Base-by-base conservation (phyloP, 345 rosid species). In the Corchorus capsularis region DNA sequence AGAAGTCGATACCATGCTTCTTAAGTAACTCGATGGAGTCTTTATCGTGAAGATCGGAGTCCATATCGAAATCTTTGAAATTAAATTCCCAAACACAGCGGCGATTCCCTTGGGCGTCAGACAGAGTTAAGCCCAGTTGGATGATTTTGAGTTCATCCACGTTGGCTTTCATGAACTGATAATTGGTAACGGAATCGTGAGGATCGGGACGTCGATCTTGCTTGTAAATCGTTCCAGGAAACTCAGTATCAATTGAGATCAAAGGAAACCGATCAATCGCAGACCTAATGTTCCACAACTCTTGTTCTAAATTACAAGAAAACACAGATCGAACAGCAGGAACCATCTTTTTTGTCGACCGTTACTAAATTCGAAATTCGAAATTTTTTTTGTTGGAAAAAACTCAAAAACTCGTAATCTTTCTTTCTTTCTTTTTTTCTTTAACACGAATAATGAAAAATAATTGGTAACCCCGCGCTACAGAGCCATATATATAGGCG, bases 31-130 rank as follows among this genome's bases (percentile, higher is more conserved):
- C 54, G 1, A 63, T 55, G 0, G 77, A 78, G 1, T 63, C 49
- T 3, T 4, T 5, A 12, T 4, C 22, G 15, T 46, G 22, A 15
- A 2, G 13, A 39, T 63, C 37, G 0, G 7, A 9, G 2, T 32
- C 3, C 3, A 72, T 8, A 45, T 72, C 57, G 39, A 78, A 78
- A 6, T 72, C 77, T n/a, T 14, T 19, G 50, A 78, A 63, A 8
- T 54, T 78, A 3, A 63, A 72, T 35, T 78, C 39, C 68, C 68
- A 78, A 0, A 56, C 2, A 6, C 14, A 78, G 5, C 9, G 71
- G 71, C 0, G 27, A 32, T 62, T 27, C 0, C 72, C 80, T 0
- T 54, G 0, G 4, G 45, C 11, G 12, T 72, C 65, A 0, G 76
- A 54, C 0, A 77, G 14, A 3, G 66, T 63, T 15, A 78, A 49